These are phyloP conservation scores for Symbiotaphrina buchneri DNA, from an alignment of 495 filamentous ascomycete species.

Conservation along the genomic window DNA sequence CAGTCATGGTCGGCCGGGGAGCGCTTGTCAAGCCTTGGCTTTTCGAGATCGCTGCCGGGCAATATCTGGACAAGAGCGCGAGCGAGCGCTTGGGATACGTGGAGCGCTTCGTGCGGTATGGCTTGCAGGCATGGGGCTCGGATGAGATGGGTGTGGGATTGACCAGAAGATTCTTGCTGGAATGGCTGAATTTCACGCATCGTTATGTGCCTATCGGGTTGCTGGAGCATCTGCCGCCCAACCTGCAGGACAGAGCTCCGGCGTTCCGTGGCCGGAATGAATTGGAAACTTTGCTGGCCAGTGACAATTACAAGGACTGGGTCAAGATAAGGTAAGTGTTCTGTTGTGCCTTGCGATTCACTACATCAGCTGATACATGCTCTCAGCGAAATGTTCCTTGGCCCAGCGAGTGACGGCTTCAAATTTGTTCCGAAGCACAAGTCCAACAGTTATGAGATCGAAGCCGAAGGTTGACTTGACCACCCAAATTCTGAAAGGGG, in stretches of 20 bases:
- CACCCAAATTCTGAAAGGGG: not conserved
- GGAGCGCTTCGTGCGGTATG: constrained; percentile 73
- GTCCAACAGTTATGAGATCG: constrained; percentile 54
- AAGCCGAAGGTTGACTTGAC: constrained; percentile 40
- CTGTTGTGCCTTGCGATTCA: not conserved
- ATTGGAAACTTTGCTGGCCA: constrained; percentile 72
- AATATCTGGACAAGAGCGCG: constrained; percentile 87
- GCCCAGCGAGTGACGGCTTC: constrained; percentile 73
- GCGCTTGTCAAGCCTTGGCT: constrained; percentile 94
- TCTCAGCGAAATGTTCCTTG: constrained; percentile 85
- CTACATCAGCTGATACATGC: not conserved
- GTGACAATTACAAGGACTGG: constrained; percentile 87
- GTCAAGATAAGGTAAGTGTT: constrained; percentile 79
- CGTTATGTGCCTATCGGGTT: constrained; percentile 82
- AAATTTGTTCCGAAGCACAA: constrained; percentile 97
- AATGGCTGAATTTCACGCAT: constrained; percentile 83
- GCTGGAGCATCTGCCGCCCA: constrained; percentile 68
- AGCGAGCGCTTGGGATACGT: constrained; percentile 67
- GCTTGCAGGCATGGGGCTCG: constrained; percentile 80
- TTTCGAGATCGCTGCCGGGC: constrained; percentile 77
- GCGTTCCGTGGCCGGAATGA: constrained; percentile 67
- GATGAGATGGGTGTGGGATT: constrained; percentile 83
- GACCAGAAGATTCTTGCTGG: constrained; percentile 74
- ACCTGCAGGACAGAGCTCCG: constrained; percentile 70
- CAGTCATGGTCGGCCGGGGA: constrained; percentile 78